phyloP scores from a whole-genome alignment of 2,329 filamentous ascomycete species.

The Coniella lustricola region DNA sequence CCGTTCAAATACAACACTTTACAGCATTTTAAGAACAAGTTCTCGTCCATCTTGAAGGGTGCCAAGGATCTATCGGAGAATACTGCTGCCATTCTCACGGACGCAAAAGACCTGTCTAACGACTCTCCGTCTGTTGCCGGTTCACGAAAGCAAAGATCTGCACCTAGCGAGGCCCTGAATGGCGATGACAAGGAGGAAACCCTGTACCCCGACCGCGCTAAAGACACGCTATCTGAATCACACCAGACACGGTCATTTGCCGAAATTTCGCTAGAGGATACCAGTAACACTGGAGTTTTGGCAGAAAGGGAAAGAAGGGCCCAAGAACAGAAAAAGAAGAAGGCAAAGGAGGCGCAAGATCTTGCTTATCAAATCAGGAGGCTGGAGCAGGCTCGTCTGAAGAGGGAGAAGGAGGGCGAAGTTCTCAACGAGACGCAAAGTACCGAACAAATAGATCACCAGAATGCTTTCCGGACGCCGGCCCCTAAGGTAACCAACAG shows the following conservation, averaged over 20 bases:
- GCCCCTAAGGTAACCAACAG: conserved; percentile 35
- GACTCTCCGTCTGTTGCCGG: conserved; percentile 43
- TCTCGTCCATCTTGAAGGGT: conserved; percentile 84
- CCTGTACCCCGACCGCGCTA: conserved; percentile 40
- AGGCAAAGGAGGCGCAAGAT: conserved; percentile 53
- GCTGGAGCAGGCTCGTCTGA: conserved; percentile 59
- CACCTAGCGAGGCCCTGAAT: conserved; percentile 43
- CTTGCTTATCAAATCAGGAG: conserved; percentile 54
- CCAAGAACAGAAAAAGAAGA: conserved; percentile 56
- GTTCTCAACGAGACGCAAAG: conserved; percentile 44
- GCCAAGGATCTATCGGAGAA: conserved; percentile 82
- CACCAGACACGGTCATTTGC: conserved; percentile 26
- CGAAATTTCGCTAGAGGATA: conserved; percentile 38
- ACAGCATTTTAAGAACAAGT: conserved; percentile 85
- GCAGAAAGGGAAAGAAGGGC: conserved; percentile 52
- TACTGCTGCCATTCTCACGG: conserved; percentile 57
- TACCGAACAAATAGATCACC: conserved; percentile 46
- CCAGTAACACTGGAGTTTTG: conserved; percentile 50
- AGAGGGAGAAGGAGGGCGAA: conserved; percentile 47
- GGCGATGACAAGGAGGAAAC: conserved; percentile 26
- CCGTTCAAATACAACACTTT: conserved; percentile 42
- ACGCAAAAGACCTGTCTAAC: conserved; percentile 51
- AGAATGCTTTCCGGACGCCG: conserved; percentile 28
- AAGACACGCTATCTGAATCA: conserved; percentile 26
- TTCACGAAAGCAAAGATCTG: conserved; percentile 35